Evolutionary conservation across 371 early-diverging fungal genomes (phyloP).

Genomic region (Mortierella sp.): DNA sequence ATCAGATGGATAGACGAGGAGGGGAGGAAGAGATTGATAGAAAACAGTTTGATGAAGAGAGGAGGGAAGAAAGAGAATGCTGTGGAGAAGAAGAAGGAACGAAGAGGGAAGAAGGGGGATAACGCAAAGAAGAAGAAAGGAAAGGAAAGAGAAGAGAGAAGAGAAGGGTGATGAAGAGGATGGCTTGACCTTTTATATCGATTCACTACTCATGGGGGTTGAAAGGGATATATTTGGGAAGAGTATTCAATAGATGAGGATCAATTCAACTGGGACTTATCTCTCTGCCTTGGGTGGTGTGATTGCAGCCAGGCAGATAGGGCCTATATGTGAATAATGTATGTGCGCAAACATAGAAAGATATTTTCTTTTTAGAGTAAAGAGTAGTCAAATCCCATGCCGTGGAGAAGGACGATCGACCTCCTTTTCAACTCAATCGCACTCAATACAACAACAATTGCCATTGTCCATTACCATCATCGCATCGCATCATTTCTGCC

Average conservation of each 20-base stretch:
- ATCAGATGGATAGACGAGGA: background rate
- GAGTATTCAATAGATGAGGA: no score
- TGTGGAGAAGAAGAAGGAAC: background rate
- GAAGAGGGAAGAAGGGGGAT: background rate
- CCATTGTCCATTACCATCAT: background rate
- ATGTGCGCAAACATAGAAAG: constrained; percentile 8
- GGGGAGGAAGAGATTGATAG: background rate
- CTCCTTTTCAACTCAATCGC: background rate
- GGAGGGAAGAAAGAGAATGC: background rate
- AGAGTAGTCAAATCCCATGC: background rate
- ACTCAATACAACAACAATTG: background rate
- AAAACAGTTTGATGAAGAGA: constrained; percentile 6
- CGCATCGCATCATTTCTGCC: constrained; percentile 8
- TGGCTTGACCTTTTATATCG: constrained; percentile 6
- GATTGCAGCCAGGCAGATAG: background rate
- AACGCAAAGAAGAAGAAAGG: background rate
- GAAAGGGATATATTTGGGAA: background rate
- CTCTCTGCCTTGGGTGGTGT: background rate
- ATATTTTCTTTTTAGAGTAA: background rate
- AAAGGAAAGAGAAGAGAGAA: background rate
- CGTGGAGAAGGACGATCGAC: background rate
- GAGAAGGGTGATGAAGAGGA: no score
- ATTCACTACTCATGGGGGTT: background rate
- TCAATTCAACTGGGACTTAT: background rate
- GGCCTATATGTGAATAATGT: background rate